Evolutionary conservation across 139 green algal genomes (phyloP), one percentile per base, ranked within the genome.

Genomic region (Chlorella sp.): DNA sequence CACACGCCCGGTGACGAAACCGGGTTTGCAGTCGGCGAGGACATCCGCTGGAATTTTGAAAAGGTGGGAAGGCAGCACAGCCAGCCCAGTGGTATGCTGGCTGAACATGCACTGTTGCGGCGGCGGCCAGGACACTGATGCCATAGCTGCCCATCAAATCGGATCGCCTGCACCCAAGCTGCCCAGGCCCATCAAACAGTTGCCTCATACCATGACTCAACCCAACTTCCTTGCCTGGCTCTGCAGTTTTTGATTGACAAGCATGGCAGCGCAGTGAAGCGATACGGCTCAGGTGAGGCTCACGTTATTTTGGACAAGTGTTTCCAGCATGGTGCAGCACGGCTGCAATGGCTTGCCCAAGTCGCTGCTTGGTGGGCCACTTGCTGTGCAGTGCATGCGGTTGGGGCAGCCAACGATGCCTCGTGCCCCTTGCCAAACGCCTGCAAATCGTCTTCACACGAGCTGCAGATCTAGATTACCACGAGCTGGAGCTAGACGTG

Each of bases 241-340:
- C 51, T 16, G 51, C 51, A 60, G 54, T 86, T 86, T 32, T 40
- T 86, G 40, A 5, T 86, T 0, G 81, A 86, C 72, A 86, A 86
- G 81, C 68, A 75, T 9, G 81, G 81, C 70, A 58, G 75, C 40
- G 54, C 81, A 13, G 72, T 86, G 54, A 86, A 86, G 81, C 81
- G 81, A 6, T 86, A 86, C 56, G 41, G 48, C 56, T 60, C 72
- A 28, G 72, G 72, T 60, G 43, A 40, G 67, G 34, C 40, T 44
- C n/a, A 24, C n/a, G 67, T 30, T n/a, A n/a, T n/a, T n/a, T n/a
- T n/a, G n/a, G n/a, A n/a, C n/a, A n/a, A n/a, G n/a, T n/a, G n/a
- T n/a, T n/a, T n/a, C 62, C 2, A 11, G 2, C 28, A 69, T 11
- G 62, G 34, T 5, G 9, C 62, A 28, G 28, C 62, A 28, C 62